A percentile compares a stretch with the other conserved stretches of the same genome.
Conservation (phyloP, 805 yeast genomes). For the Suhomyces prunicola region DNA sequence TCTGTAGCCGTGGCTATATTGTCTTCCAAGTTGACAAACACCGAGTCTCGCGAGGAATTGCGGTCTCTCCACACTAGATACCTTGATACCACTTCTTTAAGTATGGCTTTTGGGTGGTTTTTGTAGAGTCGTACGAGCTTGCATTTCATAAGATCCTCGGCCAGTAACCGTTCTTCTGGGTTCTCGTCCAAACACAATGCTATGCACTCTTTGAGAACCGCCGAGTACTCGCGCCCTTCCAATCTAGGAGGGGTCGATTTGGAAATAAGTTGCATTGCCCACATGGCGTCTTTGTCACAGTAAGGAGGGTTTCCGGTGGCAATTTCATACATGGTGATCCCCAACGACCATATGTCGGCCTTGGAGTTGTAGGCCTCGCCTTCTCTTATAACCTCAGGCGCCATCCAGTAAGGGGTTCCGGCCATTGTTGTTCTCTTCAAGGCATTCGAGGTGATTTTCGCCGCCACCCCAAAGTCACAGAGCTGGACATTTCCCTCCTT, state of each 20-base stretch:
- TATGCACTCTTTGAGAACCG: slow-evolving; percentile 76
- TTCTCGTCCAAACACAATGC: slow-evolving; percentile 93
- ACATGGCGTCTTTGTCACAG: slow-evolving; percentile 88
- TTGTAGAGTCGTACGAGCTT: slow-evolving; percentile 67
- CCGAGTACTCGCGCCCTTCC: slow-evolving; percentile 83
- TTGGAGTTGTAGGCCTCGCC: slow-evolving; percentile 83
- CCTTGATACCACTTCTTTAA: slow-evolving; percentile 73
- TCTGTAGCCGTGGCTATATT: slow-evolving; percentile 1
- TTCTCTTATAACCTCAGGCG: slow-evolving; percentile 95
- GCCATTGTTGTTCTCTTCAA: slow-evolving; percentile 91
- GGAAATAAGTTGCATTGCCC: slow-evolving; percentile 93
- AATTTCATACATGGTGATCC: slow-evolving; percentile 89
- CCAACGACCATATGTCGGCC: slow-evolving; percentile 97
- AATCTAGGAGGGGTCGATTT: slow-evolving; percentile 92
- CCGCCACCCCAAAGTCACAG: slow-evolving; percentile 99
- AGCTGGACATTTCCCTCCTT: slow-evolving; percentile 87
- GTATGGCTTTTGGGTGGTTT: slow-evolving; percentile 52
- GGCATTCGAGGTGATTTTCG: slow-evolving; percentile 73
- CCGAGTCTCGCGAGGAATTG: slow-evolving; percentile 52
- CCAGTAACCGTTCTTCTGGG: slow-evolving; percentile 82
- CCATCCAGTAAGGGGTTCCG: slow-evolving; percentile 98
- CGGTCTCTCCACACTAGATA: slow-evolving; percentile 76
- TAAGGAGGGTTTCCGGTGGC: slow-evolving; percentile 98
- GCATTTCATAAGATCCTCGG: slow-evolving; percentile 77
- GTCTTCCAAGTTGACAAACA: slow-evolving; percentile 27